phyloP scores from a whole-genome alignment of 495 filamentous ascomycete genomes.

The Penicillium simplicissimum region DNA sequence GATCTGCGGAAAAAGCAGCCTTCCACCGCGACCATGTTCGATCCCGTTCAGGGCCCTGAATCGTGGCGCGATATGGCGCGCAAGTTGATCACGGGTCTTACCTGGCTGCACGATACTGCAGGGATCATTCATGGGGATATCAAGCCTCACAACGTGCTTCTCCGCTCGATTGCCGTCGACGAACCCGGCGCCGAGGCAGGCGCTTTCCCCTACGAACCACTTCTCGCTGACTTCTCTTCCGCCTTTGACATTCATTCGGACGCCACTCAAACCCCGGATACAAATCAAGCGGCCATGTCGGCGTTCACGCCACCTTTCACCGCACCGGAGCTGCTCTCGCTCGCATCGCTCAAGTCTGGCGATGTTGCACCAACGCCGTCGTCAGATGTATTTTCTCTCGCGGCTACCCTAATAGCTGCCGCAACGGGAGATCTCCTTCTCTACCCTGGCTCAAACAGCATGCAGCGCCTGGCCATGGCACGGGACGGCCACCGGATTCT shows the following conservation, averaged over 20 bases:
- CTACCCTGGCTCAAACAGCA: slow-evolving; percentile 48
- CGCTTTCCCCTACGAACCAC: slow-evolving; percentile 41
- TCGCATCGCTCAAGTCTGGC: slow-evolving; percentile 33
- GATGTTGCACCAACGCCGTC: slow-evolving; percentile 21
- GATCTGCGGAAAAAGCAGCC: slow-evolving; percentile 27
- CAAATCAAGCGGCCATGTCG: slow-evolving; percentile 33
- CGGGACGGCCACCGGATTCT: slow-evolving; percentile 49
- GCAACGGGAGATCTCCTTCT: slow-evolving; percentile 54
- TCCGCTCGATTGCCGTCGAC: slow-evolving; percentile 25
- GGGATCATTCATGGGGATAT: slow-evolving; percentile 50
- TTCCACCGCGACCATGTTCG: slow-evolving; percentile 52
- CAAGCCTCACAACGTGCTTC: slow-evolving; percentile 47
- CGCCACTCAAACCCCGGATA: slow-evolving; percentile 14
- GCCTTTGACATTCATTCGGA: slow-evolving; percentile 37
- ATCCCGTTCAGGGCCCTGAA: slow-evolving; percentile 46
- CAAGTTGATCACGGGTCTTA: slow-evolving; percentile 50
- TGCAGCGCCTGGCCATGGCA: slow-evolving; percentile 49
- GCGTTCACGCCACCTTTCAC: slow-evolving; percentile 61
- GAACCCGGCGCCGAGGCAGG: slow-evolving; percentile 8
- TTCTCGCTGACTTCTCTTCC: slow-evolving; percentile 64
- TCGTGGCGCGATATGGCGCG: slow-evolving; percentile 49
- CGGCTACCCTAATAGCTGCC: slow-evolving; percentile 54
- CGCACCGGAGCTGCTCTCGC: slow-evolving; percentile 54
- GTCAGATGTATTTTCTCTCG: slow-evolving; percentile 52
- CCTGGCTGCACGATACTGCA: slow-evolving; percentile 49